These are phyloP conservation scores for Xylaria sp. DNA, from an alignment of 2,329 filamentous ascomycete species.

Conservation along the genomic window DNA sequence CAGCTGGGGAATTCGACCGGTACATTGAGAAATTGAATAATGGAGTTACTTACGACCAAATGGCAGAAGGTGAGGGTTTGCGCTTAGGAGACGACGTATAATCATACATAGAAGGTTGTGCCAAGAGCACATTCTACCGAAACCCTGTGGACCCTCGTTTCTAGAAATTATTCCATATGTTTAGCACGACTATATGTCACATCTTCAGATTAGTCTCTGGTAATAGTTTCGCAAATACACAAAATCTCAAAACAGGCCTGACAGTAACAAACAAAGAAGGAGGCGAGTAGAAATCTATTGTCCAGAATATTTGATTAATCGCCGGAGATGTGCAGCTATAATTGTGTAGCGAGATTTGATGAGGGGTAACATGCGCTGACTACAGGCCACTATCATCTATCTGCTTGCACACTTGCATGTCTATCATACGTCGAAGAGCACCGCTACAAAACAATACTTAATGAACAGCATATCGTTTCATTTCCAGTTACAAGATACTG, in stretches of 20 bases:
- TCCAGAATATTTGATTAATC: no score
- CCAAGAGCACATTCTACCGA: neutral
- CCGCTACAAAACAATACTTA: neutral
- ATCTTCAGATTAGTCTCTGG: neutral
- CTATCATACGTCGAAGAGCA: neutral
- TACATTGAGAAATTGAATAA: slow-evolving; percentile 17
- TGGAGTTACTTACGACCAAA: slow-evolving; percentile 1
- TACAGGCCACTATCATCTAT: neutral
- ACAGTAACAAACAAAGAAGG: neutral
- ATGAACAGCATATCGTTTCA: neutral
- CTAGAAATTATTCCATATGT: neutral
- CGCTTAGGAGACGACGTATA: neutral
- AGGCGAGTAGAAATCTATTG: neutral
- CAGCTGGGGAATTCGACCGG: slow-evolving; percentile 7
- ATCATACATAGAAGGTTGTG: neutral
- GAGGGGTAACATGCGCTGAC: neutral
- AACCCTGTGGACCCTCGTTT: neutral
- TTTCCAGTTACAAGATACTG: neutral
- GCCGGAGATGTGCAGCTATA: neutral
- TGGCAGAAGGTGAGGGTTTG: slow-evolving; percentile 9
- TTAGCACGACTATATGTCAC: neutral
- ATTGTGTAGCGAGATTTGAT: neutral
- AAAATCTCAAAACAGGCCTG: neutral
- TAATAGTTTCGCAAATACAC: neutral
- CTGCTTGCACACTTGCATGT: neutral